Conservation (phyloP, 352 stramenopile genomes). For the Globisporangium okanoganense region DNA sequence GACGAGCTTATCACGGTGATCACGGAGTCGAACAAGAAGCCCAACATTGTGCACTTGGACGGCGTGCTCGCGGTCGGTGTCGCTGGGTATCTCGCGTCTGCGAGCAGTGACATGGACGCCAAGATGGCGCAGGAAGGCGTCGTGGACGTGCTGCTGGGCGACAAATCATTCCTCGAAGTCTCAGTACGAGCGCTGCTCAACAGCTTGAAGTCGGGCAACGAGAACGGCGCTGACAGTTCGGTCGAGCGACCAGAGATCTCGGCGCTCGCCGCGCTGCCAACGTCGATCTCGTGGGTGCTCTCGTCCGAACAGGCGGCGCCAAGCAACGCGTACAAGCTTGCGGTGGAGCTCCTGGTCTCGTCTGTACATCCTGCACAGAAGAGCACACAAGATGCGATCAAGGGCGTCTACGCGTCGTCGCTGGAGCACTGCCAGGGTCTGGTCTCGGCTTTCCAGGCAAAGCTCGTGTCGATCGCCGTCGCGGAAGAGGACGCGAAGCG, state of each 20-base stretch:
- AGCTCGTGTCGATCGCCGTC: conserved; percentile 37
- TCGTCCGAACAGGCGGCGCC: conserved; percentile 53
- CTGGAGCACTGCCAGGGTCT: conserved; percentile 53
- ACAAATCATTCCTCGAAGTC: conserved; percentile 42
- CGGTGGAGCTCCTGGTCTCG: conserved; percentile 59
- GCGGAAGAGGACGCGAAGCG: conserved; percentile 30
- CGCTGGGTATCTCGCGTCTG: conserved; percentile 51
- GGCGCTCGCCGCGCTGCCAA: conserved; percentile 43
- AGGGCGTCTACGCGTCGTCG: conserved; percentile 48
- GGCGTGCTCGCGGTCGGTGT: conserved; percentile 67
- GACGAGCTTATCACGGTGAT: conserved; percentile 56
- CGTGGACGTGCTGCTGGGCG: conserved; percentile 35
- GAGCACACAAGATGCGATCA: conserved; percentile 40
- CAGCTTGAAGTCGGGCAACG: conserved; percentile 14
- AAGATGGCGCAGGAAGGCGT: conserved; percentile 50
- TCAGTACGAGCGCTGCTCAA: conserved; percentile 42
- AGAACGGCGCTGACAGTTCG: conserved; percentile 16
- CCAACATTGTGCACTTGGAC: conserved; percentile 67
- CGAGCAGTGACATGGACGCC: conserved; percentile 56
- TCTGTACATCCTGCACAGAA: conserved; percentile 46
- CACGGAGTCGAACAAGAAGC: conserved; percentile 74
- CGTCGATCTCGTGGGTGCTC: conserved; percentile 64
- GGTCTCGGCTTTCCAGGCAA: conserved; percentile 51
- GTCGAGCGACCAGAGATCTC: conserved; percentile 55
- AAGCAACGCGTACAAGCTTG: conserved; percentile 42